Evolutionary conservation across 495 filamentous ascomycete genomes (phyloP).

Genomic region (Annulohypoxylon moriforme): DNA sequence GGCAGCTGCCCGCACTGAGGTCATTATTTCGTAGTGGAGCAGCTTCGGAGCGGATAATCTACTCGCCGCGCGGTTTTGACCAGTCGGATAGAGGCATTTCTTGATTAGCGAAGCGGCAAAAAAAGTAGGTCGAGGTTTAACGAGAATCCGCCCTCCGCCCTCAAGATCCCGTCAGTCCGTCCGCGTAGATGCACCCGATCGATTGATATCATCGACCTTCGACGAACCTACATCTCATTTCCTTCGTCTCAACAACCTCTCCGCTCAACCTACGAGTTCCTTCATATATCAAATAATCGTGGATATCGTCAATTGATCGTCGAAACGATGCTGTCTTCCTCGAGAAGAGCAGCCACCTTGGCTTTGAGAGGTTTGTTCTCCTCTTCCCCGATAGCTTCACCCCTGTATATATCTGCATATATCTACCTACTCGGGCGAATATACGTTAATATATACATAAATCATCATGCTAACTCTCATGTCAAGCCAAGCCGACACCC

Average conservation of each 20-base stretch:
- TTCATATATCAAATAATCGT: slow-evolving; percentile 6
- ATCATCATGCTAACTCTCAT: slow-evolving; percentile 19
- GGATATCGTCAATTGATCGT: slow-evolving; percentile 13
- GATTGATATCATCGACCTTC: slow-evolving; percentile 29
- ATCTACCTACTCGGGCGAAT: not conserved
- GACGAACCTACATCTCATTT: slow-evolving; percentile 7
- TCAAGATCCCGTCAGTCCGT: slow-evolving; percentile 34
- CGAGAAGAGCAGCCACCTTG: slow-evolving; percentile 72
- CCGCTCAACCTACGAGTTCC: slow-evolving; percentile 38
- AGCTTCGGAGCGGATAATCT: slow-evolving; percentile 6
- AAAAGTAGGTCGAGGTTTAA: slow-evolving; percentile 40
- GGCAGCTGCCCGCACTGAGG: slow-evolving; percentile 10
- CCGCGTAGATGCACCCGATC: slow-evolving; percentile 34
- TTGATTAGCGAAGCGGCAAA: slow-evolving; percentile 51
- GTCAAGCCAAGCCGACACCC: slow-evolving; percentile 69
- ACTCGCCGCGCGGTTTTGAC: slow-evolving; percentile 1
- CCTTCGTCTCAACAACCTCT: slow-evolving; percentile 33
- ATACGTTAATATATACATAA: not conserved
- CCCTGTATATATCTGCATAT: not conserved
- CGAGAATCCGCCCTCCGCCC: slow-evolving; percentile 5
- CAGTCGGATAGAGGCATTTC: slow-evolving; percentile 44
- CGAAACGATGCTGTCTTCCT: slow-evolving; percentile 69
- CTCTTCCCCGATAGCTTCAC: slow-evolving; percentile 2
- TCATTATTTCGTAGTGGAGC: slow-evolving; percentile 19
- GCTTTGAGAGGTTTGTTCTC: slow-evolving; percentile 73